Evolutionary conservation across 2,329 filamentous ascomycete species (phyloP), one percentile per base, ranked within the genome.

Genomic region (Ilyonectria destructans): DNA sequence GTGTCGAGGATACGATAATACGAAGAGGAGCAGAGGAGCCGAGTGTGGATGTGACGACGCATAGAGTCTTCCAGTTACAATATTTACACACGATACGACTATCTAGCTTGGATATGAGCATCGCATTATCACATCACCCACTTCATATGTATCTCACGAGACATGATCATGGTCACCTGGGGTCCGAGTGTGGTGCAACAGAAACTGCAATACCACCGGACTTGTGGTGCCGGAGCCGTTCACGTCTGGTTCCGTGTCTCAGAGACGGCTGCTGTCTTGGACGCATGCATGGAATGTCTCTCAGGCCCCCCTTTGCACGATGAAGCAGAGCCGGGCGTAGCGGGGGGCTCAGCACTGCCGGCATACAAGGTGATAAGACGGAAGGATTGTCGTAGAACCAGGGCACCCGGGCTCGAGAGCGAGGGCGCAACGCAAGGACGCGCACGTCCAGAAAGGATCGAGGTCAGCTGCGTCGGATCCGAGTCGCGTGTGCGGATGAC

Each of bases 161-260:
- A 68, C 72, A 68, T 56, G 62, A 68, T 69, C 49, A 55, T 63
- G 74, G 74, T 75, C 74, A 76, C 71, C 70, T 75, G 70, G 67
- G 66, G 71, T 69, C 69, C 54, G 57, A 55, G 68, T 60, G 73
- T 57, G 58, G 68, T 77, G 72, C 65, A 77, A 74, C 72, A 43
- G 13, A 63, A 52, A 52, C 61, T 67, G 70, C 65, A 65, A 73
- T 76, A 60, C 55, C 66, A 74, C 62, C 45, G 62, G 60, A 67
- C 52, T 64, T 72, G 63, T 74, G 73, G 69, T 65, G 67, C 64
- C 64, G 69, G 69, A 73, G 65, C 68, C 62, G 59, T 74, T 70
- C 73, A 74, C 69, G 70, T 72, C 70, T 72, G 74, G 69, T 62
- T 71, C 73, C 65, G 67, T 73, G 74, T 76, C 74, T 75, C 70